A percentile compares a stretch with the other conserved stretches of the same genome.
phyloP scores from a whole-genome alignment of 768 basidiomycete species.

The Leccinum imitatum region DNA sequence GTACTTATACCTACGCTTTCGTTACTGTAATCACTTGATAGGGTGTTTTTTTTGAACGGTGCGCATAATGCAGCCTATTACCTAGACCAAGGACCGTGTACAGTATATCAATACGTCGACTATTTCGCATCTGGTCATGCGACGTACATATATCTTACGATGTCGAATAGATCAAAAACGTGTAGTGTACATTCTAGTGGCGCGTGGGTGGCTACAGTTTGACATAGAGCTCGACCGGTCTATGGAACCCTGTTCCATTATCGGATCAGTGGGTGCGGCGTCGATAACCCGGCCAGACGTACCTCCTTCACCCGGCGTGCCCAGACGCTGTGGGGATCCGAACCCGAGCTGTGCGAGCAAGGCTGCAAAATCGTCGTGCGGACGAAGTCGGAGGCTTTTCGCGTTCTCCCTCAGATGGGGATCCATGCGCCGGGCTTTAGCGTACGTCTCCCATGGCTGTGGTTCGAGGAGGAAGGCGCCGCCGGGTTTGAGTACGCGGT shows the following conservation, averaged over 20 bases:
- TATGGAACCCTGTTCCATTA: slow-evolving; percentile 17
- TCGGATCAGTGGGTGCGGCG: slow-evolving; percentile 1
- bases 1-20: not conserved
- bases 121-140: not conserved
- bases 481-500: slow-evolving; percentile 54
- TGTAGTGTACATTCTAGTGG: not conserved
- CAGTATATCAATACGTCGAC: not conserved
- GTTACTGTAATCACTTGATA: not conserved
- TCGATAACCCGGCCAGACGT: slow-evolving; percentile 13
- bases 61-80: not conserved
- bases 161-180: not conserved
- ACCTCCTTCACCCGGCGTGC: slow-evolving; percentile 67
- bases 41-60: not conserved
- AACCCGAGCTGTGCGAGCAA: slow-evolving; percentile 67
- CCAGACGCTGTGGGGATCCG: slow-evolving; percentile 43
- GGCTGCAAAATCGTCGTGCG: slow-evolving; percentile 58
- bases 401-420: slow-evolving; percentile 62
- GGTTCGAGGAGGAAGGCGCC: slow-evolving; percentile 80
- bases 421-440: slow-evolving; percentile 71
- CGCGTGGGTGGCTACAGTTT: slow-evolving; percentile 33
- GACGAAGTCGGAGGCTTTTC: slow-evolving; percentile 54
- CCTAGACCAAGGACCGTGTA: slow-evolving; percentile 5
- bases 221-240: slow-evolving; percentile 59
- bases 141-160: not conserved
- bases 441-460: slow-evolving; percentile 83